These are phyloP conservation scores for Coemansia sp. DNA, from an alignment of 192 early-diverging fungal genomes.

Conservation along the genomic window DNA sequence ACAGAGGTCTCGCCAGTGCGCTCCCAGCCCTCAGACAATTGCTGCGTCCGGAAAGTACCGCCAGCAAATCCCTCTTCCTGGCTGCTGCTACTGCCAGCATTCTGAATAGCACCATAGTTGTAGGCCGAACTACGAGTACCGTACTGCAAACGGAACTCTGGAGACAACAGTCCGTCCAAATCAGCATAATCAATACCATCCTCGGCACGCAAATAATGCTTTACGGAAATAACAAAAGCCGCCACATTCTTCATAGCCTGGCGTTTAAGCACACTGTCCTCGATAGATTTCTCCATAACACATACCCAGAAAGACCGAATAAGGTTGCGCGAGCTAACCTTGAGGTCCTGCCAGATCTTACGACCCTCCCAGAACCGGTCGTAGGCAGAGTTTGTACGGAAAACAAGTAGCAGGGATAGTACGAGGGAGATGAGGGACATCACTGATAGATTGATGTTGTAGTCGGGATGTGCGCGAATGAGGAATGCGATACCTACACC, in stretches of 20 bases:
- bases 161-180: conserved; percentile 56
- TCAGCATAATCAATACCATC: conserved; percentile 65
- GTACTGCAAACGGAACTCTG: conserved; percentile 43
- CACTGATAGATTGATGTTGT: conserved; percentile 31
- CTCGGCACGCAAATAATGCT: conserved; percentile 82
- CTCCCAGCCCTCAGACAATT: conserved; percentile 35
- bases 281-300: conserved; percentile 52
- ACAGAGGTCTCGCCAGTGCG: conserved; percentile 21
- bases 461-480: conserved; percentile 20
- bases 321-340: conserved; percentile 67
- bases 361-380: conserved; percentile 88
- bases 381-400: conserved; percentile 61
- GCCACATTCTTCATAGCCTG: conserved; percentile 79
- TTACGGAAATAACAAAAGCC: conserved; percentile 74
- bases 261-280: conserved; percentile 48
- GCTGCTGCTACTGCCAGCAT: conserved; percentile 8
- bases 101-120: conserved; percentile 34
- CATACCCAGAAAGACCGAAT: conserved; percentile 75
- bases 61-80: not conserved
- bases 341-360: conserved; percentile 71
- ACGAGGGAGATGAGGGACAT: conserved; percentile 52
- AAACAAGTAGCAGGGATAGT: conserved; percentile 54
- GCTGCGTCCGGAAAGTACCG: conserved; percentile 13
- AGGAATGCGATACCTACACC: conserved; percentile 48
- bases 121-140: conserved; percentile 18